Evolutionary conservation across 2,329 filamentous ascomycete genomes (phyloP).

Genomic region (Aureobasidium sp.): DNA sequence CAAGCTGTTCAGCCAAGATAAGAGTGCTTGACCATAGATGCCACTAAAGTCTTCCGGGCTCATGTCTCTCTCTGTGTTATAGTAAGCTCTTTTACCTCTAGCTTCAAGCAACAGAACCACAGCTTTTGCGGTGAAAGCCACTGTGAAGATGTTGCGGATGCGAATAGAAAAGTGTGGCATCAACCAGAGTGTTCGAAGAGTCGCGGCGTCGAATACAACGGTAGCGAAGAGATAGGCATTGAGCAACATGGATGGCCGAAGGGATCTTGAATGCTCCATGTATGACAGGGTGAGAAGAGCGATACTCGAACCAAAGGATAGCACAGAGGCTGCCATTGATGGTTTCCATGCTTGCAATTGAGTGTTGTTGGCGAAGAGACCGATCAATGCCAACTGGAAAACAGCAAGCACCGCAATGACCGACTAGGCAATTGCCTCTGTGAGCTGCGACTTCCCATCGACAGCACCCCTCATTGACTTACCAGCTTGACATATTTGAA

Average conservation of each 20-base stretch:
- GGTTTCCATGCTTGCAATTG: not conserved
- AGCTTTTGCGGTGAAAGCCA: slow-evolving; percentile 31
- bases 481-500: slow-evolving; percentile 13
- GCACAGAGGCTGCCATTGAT: not conserved
- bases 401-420: not conserved
- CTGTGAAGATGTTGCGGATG: slow-evolving; percentile 30
- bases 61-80: not conserved
- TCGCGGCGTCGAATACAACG: slow-evolving; percentile 11
- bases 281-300: slow-evolving; percentile 11
- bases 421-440: not conserved
- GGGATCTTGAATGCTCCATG: slow-evolving; percentile 14
- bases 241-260: slow-evolving; percentile 14
- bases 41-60: slow-evolving; percentile 15
- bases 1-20: slow-evolving; percentile 13
- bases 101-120: slow-evolving; percentile 33
- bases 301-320: not conserved
- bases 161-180: slow-evolving; percentile 25
- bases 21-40: slow-evolving; percentile 10
- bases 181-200: slow-evolving; percentile 18
- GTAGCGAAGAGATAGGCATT: slow-evolving; percentile 15
- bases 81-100: slow-evolving; percentile 20
- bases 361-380: not conserved
- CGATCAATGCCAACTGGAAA: slow-evolving; percentile 9
- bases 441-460: not conserved
- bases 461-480: not conserved